Base-by-base conservation (phyloP, 768 basidiomycete genomes). In the Termitomyces sp. region DNA sequence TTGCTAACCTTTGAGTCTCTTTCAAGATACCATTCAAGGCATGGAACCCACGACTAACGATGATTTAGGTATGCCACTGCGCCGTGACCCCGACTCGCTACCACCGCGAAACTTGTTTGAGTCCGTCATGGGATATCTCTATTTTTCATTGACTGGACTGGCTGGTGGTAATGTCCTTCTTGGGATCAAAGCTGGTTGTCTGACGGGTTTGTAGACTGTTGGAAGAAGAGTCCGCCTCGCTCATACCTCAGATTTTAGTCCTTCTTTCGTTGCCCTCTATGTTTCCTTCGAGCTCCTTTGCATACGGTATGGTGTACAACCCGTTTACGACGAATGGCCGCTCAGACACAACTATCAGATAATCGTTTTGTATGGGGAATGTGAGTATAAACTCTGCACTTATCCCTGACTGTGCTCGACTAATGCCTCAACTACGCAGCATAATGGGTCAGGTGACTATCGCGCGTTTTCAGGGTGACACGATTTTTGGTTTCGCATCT, bases 391-490 rank as follows among this genome's bases (percentile, higher is more conserved):
- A 26, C 15, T 47, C 11, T 4, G 8, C 15, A 6, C 17, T 26
- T 58, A n/a, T 44, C 10, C 40, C n/a, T 37, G 41, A 4, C 50
- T 56, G 30, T 19, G 21, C 43, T 40, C n/a, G 11, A 23, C n/a
- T 51, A 9, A 40, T 30, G 38, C 23, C 28, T 23, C 28, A 10
- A 10, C 10, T 45, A 7, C 1, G 17, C 54, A 88, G 85, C 17
- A 77, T 90, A 64, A 89, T 91, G 85, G 87, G 81, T 0, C 89
- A 91, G 62, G 71, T 89, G 6, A 87, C 87, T 0, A 68, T 89
- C 0, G 73, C 85, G 9, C 80, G 88, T 17, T 91, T 89, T 64
- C 77, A 85, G 44, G 89, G 89, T 1, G 89, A 92, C 52, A 92
- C 89, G 0, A 77, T 81, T 0, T 87, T 87, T 57, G 86, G 80